phyloP scores from a whole-genome alignment of 2,329 filamentous ascomycete genomes.

The Calycina herbarum region DNA sequence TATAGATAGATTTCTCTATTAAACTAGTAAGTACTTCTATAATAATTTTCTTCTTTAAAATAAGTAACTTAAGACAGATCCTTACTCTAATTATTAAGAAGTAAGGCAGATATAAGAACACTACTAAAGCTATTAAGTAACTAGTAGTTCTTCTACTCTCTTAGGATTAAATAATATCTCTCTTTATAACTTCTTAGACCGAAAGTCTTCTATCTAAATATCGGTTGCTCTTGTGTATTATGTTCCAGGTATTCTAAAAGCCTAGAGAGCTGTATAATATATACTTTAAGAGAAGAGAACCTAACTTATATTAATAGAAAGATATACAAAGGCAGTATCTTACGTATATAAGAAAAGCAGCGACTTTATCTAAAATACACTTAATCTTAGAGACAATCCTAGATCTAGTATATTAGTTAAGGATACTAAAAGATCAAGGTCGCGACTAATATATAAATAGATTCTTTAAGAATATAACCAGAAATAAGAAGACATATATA shows the following conservation, averaged over 20 bases:
- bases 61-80: neutral
- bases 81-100: neutral
- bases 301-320: neutral
- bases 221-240: neutral
- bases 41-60: neutral
- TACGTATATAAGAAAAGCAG: neutral
- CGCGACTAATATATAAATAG: neutral
- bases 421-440: neutral
- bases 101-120: neutral
- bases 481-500: too few relatives aligned
- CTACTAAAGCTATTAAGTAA: too few relatives aligned
- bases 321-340: neutral
- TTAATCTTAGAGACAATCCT: neutral
- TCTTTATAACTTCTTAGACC: neutral
- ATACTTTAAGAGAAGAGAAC: conserved; percentile 1
- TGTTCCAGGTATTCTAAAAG: neutral
- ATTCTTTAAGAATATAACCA: too few relatives aligned
- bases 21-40: neutral
- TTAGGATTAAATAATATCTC: too few relatives aligned
- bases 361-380: neutral
- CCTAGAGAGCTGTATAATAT: neutral
- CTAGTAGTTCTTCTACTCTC: too few relatives aligned
- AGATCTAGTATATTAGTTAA: neutral
- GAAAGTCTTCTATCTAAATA: neutral
- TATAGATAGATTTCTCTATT: neutral